These are phyloP conservation scores for Castanea sativa DNA, from an alignment of 306 rosid genomes.

Conservation along the genomic window DNA sequence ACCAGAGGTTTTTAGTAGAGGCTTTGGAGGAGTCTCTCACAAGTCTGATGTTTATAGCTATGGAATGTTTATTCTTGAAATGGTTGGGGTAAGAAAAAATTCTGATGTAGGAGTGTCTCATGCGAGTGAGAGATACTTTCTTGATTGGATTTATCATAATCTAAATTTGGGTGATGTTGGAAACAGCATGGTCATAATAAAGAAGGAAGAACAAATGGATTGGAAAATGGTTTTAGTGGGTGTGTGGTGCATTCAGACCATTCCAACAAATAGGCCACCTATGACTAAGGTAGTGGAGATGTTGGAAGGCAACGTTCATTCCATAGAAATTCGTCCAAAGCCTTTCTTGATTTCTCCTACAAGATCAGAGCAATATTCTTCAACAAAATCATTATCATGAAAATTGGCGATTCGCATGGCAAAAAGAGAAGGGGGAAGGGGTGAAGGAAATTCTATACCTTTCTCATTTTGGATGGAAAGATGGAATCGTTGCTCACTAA, in stretches of 20 bases:
- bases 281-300: slow-evolving; percentile 2
- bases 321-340: slow-evolving; percentile 1
- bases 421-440: no score
- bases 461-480: no score
- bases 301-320: not conserved
- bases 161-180: not conserved
- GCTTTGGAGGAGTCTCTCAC: not conserved
- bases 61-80: slow-evolving; percentile 6
- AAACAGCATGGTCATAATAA: no score
- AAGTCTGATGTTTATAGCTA: slow-evolving; percentile 4
- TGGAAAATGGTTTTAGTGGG: not conserved
- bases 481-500: no score
- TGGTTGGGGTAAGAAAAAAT: not conserved
- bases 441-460: no score
- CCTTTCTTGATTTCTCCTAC: not conserved
- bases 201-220: not conserved
- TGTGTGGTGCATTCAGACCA: not conserved
- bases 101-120: not conserved
- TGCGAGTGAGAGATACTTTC: not conserved
- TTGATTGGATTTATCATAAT: not conserved
- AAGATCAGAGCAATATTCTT: not conserved
- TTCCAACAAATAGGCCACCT: slow-evolving; percentile 1
- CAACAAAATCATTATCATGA: not conserved
- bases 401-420: not conserved
- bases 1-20: not conserved